phyloP scores from a whole-genome alignment of 495 filamentous ascomycete genomes.

The Pseudomonodictys pantanalensis region DNA sequence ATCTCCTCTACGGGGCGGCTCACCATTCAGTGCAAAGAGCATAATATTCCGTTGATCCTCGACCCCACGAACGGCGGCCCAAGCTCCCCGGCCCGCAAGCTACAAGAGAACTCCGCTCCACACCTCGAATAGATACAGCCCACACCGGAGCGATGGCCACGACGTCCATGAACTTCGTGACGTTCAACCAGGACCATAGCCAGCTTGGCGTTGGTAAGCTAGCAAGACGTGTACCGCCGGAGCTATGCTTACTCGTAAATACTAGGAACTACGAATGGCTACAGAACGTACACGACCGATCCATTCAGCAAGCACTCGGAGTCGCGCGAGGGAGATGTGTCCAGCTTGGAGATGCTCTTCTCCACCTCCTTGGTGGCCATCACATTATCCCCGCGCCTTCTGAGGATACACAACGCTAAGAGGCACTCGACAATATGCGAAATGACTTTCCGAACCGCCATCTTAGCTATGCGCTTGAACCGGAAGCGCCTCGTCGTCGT shows the following conservation, averaged over 20 bases:
- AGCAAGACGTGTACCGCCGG: background rate
- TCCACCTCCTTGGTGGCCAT: constrained; percentile 96
- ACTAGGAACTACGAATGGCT: constrained; percentile 81
- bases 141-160: background rate
- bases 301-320: constrained; percentile 92
- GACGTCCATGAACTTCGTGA: constrained; percentile 83
- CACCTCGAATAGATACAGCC: background rate
- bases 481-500: constrained; percentile 90
- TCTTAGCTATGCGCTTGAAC: constrained; percentile 89
- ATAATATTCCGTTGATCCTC: background rate
- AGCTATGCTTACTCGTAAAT: background rate
- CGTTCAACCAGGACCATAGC: constrained; percentile 98
- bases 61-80: constrained; percentile 4
- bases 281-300: constrained; percentile 93
- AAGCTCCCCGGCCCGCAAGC: background rate
- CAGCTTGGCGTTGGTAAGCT: constrained; percentile 83
- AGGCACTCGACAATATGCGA: constrained; percentile 96
- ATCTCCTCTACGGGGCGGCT: background rate
- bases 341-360: constrained; percentile 97
- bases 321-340: constrained; percentile 87
- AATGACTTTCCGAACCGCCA: constrained; percentile 91
- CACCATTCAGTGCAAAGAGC: background rate
- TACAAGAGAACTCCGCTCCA: background rate
- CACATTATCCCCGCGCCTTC: constrained; percentile 80
- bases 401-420: constrained; percentile 97